Evolutionary conservation across 331 rosid genomes (phyloP), one percentile per base, ranked within the genome.

Genomic region (Erythrophleum ivorense): DNA sequence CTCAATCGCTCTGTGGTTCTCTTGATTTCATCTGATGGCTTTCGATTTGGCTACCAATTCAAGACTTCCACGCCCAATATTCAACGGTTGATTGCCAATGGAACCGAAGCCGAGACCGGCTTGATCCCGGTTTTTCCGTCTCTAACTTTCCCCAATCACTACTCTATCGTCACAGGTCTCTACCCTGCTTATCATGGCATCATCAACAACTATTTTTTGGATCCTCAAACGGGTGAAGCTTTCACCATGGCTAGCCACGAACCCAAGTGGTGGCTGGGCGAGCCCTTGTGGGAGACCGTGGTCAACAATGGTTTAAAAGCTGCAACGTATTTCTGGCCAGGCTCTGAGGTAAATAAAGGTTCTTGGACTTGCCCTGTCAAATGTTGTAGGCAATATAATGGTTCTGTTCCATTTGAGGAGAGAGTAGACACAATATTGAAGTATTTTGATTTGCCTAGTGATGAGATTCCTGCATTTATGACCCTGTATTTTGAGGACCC

Each of bases 261-360:
- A 15, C 91, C 99, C 38, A 93, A 93, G 82, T 95, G 99, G 99
- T 93, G 98, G 99, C 85, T 93, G 0, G 99, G 99, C 49, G 97
- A 95, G 86, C 99, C 98, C 18, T 36, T 93, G 50, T 95, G 99
- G 99, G 97, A 91, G 83, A 95, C 99, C 43, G 94, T 91, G 14
- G 88, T 80, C 43, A 92, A 88, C 33, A 87, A 89, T 19, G 99
- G 99, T 0, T 85, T 93, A 73, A 88, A 73, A 50, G 99, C 99
- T 65, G 85, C 98, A 0, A 92, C 97, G 0, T 94, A 87, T 57
- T 96, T 96, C 84, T 96, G 99, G 99, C 97, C 97, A 6, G 99
- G 99, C 48, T 85, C 99, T 76, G 98, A 96, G 97, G 99, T 96
- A 84, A 86, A 76, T 2, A 96, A 93, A 80, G 99, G 98, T 24